Base-by-base conservation (phyloP, 1,284 basidiomycete species). In the Meira miltonrushii region DNA sequence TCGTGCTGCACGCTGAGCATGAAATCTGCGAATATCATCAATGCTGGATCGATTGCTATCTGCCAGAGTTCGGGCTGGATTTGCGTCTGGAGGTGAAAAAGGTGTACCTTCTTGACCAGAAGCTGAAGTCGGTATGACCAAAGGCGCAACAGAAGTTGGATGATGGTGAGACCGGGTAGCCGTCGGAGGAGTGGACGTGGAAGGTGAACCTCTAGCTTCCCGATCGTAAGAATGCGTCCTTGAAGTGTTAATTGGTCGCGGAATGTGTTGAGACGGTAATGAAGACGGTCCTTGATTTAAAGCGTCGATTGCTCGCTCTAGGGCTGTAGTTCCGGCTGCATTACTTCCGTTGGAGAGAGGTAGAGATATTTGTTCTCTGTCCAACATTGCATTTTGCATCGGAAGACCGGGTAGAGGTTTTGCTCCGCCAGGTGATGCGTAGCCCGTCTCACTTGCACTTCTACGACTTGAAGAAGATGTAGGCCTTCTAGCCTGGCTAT, bases 31-130 rank as follows among this genome's bases (percentile, higher is more conserved):
- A 46, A 72, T 72, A 54, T 70, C 69, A 47, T 72, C 69, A 58
- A 72, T 72, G 55, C 64, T 66, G 48, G 59, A 63, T 51, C 69
- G 68, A 41, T 72, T 70, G 64, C 64, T 68, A 49, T 72, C 68
- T 39, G 65, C 65, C 65, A 72, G 58, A 39, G 68, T 60, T 13
- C 66, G 66, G 15, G 59, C 60, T 13, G 69, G 66, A 19, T 72
- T 68, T 2, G 69, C 28, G 17, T 70, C 69, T 13, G 60, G 64
- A 2, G 68, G 66, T 6, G 46, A 23, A 21, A 23, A 48, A 8
- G 21, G 12, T 21, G 46, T n/a, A 48, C 46, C 23, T 6, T 48
- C 17, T 23, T 21, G 13, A n/a, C 17, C 12, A 12, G 46, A 19
- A 48, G 17, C 17, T 13, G 69, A 68, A 25, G 33, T 15, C 11